Evolutionary conservation across 257 asterid genomes (phyloP), one percentile per base, ranked within the genome.

Genomic region (Ilex asprella): DNA sequence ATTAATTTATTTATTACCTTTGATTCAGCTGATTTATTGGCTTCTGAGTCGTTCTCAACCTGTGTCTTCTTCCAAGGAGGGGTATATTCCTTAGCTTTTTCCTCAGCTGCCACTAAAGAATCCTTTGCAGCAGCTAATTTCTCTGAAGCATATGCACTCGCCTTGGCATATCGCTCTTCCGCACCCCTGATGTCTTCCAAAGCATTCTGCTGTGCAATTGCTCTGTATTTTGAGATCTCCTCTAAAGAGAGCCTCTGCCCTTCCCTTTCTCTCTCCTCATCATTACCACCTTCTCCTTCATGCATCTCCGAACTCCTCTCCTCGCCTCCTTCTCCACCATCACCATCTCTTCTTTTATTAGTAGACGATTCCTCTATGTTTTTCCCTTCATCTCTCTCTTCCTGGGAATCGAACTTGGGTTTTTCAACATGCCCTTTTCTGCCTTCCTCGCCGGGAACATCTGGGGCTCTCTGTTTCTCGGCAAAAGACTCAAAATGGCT

Each of bases 41-140:
- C 27, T 21, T 21, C 27, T 21, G 27, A 21, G 27, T 21, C 27
- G 27, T 21, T 21, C 27, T 21, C 27, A 9, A 95, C 95, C 56
- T 80, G 96, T 0, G 61, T 85, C 51, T 80, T 77, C 79, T 87
- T 87, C 76, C 85, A 71, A 0, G 84, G 88, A 0, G 95, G 27
- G 0, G 27, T 95, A 65, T 75, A 83, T 21, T 83, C 86, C 0
- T 84, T 92, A 0, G 87, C 95, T 10, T 82, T 80, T 54, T 85
- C 95, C 8, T 83, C 89, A 0, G 75, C 55, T 0, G 81, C 65
- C 58, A 85, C 88, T 12, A 85, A 86, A 2, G 69, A 79, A 41
- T 87, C 93, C 70, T 80, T 87, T 0, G 76, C 95, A 0, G 86
- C 87, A 0, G 70, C 87, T 41, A 83, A 55, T 65, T 74, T 87